Percentiles rank a stretch among this genome's conserved stretches.
phyloP scores from a whole-genome alignment of 306 rosid genomes.

The Ormosia emarginata region DNA sequence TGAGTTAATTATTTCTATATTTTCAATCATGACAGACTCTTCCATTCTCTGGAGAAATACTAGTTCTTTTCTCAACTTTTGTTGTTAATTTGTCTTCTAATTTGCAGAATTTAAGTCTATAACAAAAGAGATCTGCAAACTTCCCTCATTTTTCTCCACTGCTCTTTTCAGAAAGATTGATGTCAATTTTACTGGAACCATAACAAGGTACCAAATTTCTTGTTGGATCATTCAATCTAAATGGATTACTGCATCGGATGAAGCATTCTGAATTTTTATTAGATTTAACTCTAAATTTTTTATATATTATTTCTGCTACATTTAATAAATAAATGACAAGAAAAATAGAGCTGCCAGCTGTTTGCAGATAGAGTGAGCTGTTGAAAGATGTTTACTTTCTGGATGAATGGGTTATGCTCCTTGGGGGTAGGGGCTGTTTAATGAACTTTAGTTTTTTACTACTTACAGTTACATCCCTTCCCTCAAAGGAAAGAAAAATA shows the following conservation, averaged over 20 bases:
- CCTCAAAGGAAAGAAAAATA: not conserved
- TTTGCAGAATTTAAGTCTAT: slow-evolving; percentile 54
- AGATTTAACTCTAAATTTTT: not conserved
- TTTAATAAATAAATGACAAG: not conserved
- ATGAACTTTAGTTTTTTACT: not conserved
- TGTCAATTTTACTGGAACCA: slow-evolving; percentile 43
- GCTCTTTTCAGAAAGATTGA: slow-evolving; percentile 56
- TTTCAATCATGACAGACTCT: not conserved
- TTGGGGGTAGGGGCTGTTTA: not conserved
- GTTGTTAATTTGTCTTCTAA: slow-evolving; percentile 21
- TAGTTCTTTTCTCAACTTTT: not conserved
- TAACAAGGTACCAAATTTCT: slow-evolving; percentile 43
- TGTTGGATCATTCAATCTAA: not conserved
- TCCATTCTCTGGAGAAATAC: not conserved
- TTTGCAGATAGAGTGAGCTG: slow-evolving; percentile 12
- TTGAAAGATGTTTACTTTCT: slow-evolving; percentile 6
- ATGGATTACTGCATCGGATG: slow-evolving; percentile 5
- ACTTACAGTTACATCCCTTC: not conserved
- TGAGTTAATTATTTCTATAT: slow-evolving; percentile 20
- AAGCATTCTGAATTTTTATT: not conserved
- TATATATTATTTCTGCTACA: not conserved
- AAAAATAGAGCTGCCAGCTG: slow-evolving; percentile 8
- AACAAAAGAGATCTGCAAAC: slow-evolving; percentile 52
- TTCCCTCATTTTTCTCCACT: slow-evolving; percentile 55
- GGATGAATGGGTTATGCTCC: not conserved